Conservation (phyloP, 2,329 filamentous ascomycete genomes). For the Diplodia seriata region DNA sequence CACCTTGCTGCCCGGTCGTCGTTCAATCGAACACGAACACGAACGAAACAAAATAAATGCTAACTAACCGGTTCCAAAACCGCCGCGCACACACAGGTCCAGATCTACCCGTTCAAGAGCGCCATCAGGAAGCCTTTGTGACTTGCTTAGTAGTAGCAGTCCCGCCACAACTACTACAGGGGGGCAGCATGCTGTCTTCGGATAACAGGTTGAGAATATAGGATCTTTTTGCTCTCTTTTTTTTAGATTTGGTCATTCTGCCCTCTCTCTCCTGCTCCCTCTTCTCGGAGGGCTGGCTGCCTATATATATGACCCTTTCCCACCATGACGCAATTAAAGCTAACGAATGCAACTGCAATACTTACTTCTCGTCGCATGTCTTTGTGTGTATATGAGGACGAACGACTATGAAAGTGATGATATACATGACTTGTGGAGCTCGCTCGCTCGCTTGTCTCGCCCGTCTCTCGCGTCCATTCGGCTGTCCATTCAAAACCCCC, state of each 20-base stretch:
- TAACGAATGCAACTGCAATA: background rate
- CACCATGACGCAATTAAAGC: background rate
- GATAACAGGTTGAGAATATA: background rate
- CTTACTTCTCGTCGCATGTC: no score
- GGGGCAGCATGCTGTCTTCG: background rate
- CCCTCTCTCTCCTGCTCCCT: background rate
- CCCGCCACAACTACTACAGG: no score
- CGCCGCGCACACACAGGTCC: constrained; percentile 32
- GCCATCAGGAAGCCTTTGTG: constrained; percentile 54
- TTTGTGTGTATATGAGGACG: no score
- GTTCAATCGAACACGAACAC: no score
- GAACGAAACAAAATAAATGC: background rate
- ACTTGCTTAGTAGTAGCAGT: background rate
- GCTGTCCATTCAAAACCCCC: no score
- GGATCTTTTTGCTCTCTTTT: background rate
- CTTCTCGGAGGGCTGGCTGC: no score
- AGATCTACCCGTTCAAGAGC: constrained; percentile 58
- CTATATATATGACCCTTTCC: background rate
- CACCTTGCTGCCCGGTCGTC: no score
- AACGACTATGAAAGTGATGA: no score
- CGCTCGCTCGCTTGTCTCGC: background rate
- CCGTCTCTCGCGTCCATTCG: no score
- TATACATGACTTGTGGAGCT: no score
- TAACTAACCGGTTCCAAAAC: background rate
- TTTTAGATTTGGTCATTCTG: background rate